Evolutionary conservation across 2,329 filamentous ascomycete species (phyloP), one percentile per base, ranked within the genome.

Genomic region (Aureobasidium namibiae): DNA sequence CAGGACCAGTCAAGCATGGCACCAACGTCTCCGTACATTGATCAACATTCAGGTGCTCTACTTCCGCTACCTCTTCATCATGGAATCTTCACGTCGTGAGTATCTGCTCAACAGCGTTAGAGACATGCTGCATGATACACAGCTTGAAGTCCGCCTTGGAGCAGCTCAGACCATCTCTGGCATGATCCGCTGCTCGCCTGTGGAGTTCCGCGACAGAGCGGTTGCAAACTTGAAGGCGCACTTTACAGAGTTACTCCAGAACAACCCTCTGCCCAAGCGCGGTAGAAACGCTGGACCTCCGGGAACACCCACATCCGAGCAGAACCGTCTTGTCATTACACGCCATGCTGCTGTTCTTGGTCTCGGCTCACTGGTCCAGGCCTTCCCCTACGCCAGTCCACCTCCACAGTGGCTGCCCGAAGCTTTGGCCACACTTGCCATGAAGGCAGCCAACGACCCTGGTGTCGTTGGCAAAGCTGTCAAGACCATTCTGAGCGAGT

Each of bases 11-110:
- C 76, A 84, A 2, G 94, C 89, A 59, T 99, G 94, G 94, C 94
- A 99, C 73, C 94, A 99, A 75, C 88, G 94, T 48, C 81, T 99
- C 39, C 85, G 95, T 26, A 90, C 95, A 44, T 83, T 99, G 65
- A 92, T 99, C 75, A 97, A 97, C 75, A 96, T 99, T 80, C 95
- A 99, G 69, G 92, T 97, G 64, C 87, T 99, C 66, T 99, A 96
- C 78, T 99, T 97, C 83, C 88, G 94, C 53, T 89, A 92, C 26
- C 82, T 99, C 38, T 99, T 99, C 79, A 78, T 97, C 29, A 89
- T 95, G 65, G 82, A 85, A 33, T 78, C 82, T 7, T 75, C 81
- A 8, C 87, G 96, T 70, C 88, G 94, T 57, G 82, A 90, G 66
- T 82, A 84, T 34, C 82, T 99, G 16, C 95, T 97, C 70, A 86